A percentile compares a stretch with the other conserved stretches of the same genome.
Evolutionary conservation across 345 rosid species (phyloP).

Genomic region (Brassica juncea): DNA sequence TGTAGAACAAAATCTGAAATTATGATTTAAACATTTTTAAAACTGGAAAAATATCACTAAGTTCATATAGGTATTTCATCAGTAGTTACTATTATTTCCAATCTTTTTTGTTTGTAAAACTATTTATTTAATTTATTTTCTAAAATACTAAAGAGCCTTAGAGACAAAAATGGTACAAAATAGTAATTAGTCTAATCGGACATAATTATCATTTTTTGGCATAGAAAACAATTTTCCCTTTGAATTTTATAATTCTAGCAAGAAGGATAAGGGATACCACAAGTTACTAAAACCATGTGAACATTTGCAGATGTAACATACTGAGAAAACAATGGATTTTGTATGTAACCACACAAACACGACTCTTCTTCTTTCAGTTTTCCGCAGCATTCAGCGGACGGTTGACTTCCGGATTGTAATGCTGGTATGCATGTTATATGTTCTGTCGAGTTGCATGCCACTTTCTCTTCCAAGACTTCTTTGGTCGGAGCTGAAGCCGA

Average conservation of each 20-base stretch:
- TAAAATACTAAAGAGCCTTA: too few relatives aligned
- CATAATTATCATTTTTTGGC: too few relatives aligned
- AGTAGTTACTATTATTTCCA: too few relatives aligned
- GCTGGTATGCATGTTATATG: slow-evolving; percentile 50
- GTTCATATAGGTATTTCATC: too few relatives aligned
- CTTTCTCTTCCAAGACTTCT: slow-evolving; percentile 20
- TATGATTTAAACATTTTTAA: too few relatives aligned
- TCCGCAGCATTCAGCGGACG: slow-evolving; percentile 49
- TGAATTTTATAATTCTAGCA: slow-evolving; percentile 32
- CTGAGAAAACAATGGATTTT: slow-evolving; percentile 40
- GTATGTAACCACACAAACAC: slow-evolving; percentile 59
- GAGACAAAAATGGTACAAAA: too few relatives aligned
- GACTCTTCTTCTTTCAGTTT: slow-evolving; percentile 57
- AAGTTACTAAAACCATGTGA: slow-evolving; percentile 32
- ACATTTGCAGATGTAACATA: slow-evolving; percentile 47
- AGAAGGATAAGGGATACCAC: slow-evolving; percentile 48
- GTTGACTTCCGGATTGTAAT: slow-evolving; percentile 27
- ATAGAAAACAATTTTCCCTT: too few relatives aligned
- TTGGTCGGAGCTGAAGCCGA: neutral
- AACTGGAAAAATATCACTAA: too few relatives aligned
- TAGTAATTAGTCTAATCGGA: too few relatives aligned
- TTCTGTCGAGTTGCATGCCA: slow-evolving; percentile 42
- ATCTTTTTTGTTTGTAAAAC: too few relatives aligned
- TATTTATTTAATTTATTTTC: too few relatives aligned
- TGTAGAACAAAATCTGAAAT: too few relatives aligned